A percentile compares a stretch with the other conserved stretches of the same genome.
phyloP scores from a whole-genome alignment of 2,329 filamentous ascomycete species.

The Nemania serpens region DNA sequence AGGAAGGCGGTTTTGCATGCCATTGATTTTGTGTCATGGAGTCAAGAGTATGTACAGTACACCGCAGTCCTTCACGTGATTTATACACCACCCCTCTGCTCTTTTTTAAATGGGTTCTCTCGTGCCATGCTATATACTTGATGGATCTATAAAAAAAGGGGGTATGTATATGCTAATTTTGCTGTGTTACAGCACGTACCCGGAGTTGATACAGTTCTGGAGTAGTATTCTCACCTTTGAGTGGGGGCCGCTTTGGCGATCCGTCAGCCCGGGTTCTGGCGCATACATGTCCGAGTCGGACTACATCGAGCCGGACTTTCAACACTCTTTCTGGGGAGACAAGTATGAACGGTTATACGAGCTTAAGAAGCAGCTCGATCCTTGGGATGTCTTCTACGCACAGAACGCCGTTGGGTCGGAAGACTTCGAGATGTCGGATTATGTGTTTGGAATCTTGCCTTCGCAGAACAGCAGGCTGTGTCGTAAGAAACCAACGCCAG shows the following conservation, averaged over 20 bases:
- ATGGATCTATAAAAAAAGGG: too few relatives aligned
- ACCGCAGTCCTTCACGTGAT: neutral
- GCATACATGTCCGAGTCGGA: constrained; percentile 43
- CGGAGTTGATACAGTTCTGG: constrained; percentile 36
- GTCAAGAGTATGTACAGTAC: constrained; percentile 25
- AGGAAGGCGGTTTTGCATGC: constrained; percentile 40
- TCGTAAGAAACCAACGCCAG: constrained; percentile 26
- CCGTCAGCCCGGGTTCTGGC: constrained; percentile 33
- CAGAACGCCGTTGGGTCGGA: constrained; percentile 46
- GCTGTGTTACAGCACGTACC: constrained; percentile 32
- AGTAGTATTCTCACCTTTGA: constrained; percentile 34
- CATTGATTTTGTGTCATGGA: constrained; percentile 29
- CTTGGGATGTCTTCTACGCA: constrained; percentile 44
- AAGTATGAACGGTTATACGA: constrained; percentile 43
- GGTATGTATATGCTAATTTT: neutral
- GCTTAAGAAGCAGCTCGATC: constrained; percentile 45
- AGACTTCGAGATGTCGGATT: constrained; percentile 43
- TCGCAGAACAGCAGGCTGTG: constrained; percentile 38
- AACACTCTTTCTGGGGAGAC: constrained; percentile 44
- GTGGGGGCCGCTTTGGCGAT: constrained; percentile 32
- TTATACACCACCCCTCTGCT: neutral
- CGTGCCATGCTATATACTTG: neutral
- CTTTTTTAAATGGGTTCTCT: neutral
- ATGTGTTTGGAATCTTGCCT: constrained; percentile 36
- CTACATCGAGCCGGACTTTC: constrained; percentile 44